Conservation (phyloP, 2,329 filamentous ascomycete genomes). For the Rutstroemia sp. region DNA sequence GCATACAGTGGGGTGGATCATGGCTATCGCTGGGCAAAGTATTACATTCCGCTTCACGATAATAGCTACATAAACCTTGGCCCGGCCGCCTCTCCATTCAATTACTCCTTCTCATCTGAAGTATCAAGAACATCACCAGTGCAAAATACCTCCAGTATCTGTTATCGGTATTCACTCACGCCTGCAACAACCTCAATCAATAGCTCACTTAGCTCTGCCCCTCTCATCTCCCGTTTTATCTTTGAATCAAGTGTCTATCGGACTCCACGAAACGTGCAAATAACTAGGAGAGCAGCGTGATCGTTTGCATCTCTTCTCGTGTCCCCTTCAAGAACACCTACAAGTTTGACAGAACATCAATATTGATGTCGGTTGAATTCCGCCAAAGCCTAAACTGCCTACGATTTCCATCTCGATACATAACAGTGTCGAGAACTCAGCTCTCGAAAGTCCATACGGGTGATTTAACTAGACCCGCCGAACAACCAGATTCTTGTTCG, state of each 20-base stretch:
- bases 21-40: background rate
- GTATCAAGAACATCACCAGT: background rate
- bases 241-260: no score
- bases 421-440: conserved; percentile 48
- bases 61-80: conserved; percentile 6
- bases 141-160: background rate
- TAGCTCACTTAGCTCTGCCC: background rate
- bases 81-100: background rate
- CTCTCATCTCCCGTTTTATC: background rate
- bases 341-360: conserved; percentile 18
- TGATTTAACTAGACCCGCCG: conserved; percentile 32
- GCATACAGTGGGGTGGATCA: background rate
- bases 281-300: background rate
- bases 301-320: background rate
- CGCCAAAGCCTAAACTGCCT: conserved; percentile 45
- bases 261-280: no score
- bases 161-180: background rate
- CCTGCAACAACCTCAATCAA: background rate
- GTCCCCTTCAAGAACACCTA: background rate
- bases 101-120: background rate
- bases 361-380: conserved; percentile 53
- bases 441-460: conserved; percentile 48
- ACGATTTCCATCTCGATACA: conserved; percentile 47
- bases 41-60: background rate
- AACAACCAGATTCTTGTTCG: conserved; percentile 26